phyloP scores from a whole-genome alignment of 805 yeast genomes.

The Clavispora phyllophila region DNA sequence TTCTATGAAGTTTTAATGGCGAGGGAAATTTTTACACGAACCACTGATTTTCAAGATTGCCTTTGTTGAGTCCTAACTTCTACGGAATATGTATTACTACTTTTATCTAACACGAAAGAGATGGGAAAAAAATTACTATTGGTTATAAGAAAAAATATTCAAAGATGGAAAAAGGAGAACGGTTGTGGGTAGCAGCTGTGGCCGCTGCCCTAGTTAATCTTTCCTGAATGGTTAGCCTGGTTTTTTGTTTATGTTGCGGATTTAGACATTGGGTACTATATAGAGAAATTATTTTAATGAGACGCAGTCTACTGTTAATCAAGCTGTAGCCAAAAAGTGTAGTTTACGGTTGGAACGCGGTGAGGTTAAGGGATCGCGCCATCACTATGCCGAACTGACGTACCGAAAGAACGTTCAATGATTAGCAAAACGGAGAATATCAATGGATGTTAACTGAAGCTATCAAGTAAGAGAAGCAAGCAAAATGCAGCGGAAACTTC shows the following conservation, averaged over 20 bases:
- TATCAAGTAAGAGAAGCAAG: too few species aligned
- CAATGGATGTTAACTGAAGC: too few species aligned
- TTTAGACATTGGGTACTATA: constrained; percentile 39
- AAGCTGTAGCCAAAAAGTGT: too few species aligned
- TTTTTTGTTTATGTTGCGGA: constrained; percentile 14
- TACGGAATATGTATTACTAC: constrained; percentile 8
- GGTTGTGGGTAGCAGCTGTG: constrained; percentile 8
- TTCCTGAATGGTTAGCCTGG: background rate
- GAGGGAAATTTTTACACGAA: constrained; percentile 9
- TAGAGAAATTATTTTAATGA: constrained; percentile 22
- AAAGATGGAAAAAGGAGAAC: constrained; percentile 8
- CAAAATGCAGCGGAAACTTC: too few species aligned
- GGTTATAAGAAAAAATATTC: background rate
- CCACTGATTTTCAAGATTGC: constrained; percentile 10
- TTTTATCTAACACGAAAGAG: constrained; percentile 9
- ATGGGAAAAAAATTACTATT: constrained; percentile 6
- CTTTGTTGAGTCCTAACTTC: constrained; percentile 1
- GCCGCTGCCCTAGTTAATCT: constrained; percentile 10
- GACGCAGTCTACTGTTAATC: constrained; percentile 14
- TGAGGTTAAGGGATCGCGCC: too few species aligned
- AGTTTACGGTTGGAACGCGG: too few species aligned
- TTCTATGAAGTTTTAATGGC: constrained; percentile 13
- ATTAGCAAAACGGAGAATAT: too few species aligned
- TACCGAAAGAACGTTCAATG: too few species aligned
- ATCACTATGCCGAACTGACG: too few species aligned